Evolutionary conservation across 116 monocot species (phyloP).

Genomic region (Phalaenopsis hybrid): DNA sequence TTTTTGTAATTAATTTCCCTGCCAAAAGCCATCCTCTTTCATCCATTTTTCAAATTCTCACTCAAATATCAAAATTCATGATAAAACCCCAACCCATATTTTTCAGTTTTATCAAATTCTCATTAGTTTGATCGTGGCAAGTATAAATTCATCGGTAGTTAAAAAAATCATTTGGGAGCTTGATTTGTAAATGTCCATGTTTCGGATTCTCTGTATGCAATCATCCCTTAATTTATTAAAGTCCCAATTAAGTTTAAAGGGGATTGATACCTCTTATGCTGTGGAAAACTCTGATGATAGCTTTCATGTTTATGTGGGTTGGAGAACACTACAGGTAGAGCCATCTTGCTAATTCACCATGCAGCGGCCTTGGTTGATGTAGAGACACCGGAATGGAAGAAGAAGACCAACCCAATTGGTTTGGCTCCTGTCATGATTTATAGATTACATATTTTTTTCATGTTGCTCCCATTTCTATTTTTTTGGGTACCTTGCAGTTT

Average conservation of each 20-base stretch:
- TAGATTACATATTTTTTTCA: neutral
- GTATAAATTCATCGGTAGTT: too few relatives aligned
- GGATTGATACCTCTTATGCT: neutral
- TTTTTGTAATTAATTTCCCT: neutral
- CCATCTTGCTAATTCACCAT: neutral
- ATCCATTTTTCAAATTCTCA: too few relatives aligned
- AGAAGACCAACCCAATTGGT: neutral
- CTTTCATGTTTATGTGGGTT: neutral
- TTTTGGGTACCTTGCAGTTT: neutral
- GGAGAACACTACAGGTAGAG: neutral
- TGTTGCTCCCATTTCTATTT: neutral
- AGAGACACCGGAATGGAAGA: neutral
- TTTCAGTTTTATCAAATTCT: too few relatives aligned
- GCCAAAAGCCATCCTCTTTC: too few relatives aligned
- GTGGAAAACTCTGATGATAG: neutral
- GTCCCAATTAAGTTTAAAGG: neutral
- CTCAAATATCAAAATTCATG: too few relatives aligned
- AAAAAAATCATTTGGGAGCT: too few relatives aligned
- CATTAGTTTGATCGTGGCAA: too few relatives aligned
- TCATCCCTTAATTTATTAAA: neutral
- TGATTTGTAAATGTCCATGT: too few relatives aligned
- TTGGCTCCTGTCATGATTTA: neutral
- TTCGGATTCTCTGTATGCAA: too few relatives aligned
- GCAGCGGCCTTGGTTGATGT: neutral
- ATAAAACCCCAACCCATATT: too few relatives aligned